These are phyloP conservation scores for Leccinum solheimii DNA, from an alignment of 1,284 basidiomycete species.

Conservation along the genomic window DNA sequence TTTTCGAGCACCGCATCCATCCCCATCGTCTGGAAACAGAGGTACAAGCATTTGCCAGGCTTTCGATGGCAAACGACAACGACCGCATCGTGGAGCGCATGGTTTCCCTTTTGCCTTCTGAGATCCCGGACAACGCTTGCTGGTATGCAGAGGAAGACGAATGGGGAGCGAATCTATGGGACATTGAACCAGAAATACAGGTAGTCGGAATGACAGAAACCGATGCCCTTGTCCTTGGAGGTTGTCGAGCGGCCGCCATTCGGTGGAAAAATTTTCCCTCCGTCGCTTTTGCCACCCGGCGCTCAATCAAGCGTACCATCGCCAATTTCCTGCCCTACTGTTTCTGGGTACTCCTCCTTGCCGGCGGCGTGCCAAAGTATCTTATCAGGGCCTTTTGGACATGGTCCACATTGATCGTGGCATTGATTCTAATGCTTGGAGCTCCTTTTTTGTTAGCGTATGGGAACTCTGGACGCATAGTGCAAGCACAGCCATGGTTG, in stretches of 20 bases:
- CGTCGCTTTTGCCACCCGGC: conserved; percentile 18
- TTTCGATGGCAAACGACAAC: conserved; percentile 32
- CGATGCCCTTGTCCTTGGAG: conserved; percentile 28
- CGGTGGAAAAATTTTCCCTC: conserved; percentile 30
- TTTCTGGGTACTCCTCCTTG: conserved; percentile 8
- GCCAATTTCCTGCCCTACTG: conserved; percentile 11
- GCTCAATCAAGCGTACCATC: conserved; percentile 20
- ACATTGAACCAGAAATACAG: conserved; percentile 29
- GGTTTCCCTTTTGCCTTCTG: conserved; percentile 21
- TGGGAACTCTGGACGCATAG: conserved; percentile 24
- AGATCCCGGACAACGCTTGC: not conserved
- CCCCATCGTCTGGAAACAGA: conserved; percentile 25
- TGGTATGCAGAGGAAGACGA: conserved; percentile 28
- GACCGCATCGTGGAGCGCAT: conserved; percentile 31
- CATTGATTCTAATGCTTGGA: not conserved
- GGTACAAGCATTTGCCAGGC: conserved; percentile 26
- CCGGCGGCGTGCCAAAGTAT: not conserved
- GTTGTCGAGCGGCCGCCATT: conserved; percentile 28
- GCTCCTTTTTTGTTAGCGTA: conserved; percentile 14
- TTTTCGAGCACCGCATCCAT: conserved; percentile 30
- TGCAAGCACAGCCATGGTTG: conserved; percentile 26
- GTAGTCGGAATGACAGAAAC: conserved; percentile 26
- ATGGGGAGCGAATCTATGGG: conserved; percentile 27
- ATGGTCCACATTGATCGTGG: not conserved
- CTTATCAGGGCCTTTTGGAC: too few species aligned